Percentiles rank a stretch among this genome's conserved stretches.
Conservation (phyloP, 2,329 filamentous ascomycete genomes). For the Colletotrichum scovillei region DNA sequence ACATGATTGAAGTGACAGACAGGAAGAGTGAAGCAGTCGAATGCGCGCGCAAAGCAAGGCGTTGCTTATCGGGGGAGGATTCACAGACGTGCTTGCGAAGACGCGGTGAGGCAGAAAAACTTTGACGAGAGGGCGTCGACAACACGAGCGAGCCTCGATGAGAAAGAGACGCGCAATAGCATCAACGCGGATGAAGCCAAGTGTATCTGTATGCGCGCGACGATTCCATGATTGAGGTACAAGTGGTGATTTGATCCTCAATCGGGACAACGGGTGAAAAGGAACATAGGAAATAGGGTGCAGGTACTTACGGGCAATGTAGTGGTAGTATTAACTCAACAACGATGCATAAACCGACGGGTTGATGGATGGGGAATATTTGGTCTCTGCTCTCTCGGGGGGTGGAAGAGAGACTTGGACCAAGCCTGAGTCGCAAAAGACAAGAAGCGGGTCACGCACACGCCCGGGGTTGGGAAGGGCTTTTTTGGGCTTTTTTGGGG, state of each 20-base stretch:
- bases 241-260: constrained; percentile 18
- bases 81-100: constrained; percentile 9
- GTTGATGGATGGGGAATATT: constrained; percentile 37
- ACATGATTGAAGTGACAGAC: background rate
- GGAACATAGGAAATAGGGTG: constrained; percentile 35
- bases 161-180: constrained; percentile 1
- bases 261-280: constrained; percentile 30
- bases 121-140: background rate
- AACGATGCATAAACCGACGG: constrained; percentile 35
- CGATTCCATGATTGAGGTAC: constrained; percentile 18
- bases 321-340: constrained; percentile 40
- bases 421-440: constrained; percentile 35
- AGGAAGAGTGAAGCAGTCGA: background rate
- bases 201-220: background rate
- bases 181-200: constrained; percentile 7
- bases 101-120: background rate
- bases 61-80: background rate
- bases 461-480: constrained; percentile 25
- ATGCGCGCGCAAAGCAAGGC: background rate
- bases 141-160: background rate
- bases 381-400: constrained; percentile 28
- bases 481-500: background rate
- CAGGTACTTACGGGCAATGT: constrained; percentile 50
- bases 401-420: constrained; percentile 30
- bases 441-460: constrained; percentile 36